Evolutionary conservation across 164 flowering plant species (phyloP).

Genomic region (Dillenia suffruticosa): DNA sequence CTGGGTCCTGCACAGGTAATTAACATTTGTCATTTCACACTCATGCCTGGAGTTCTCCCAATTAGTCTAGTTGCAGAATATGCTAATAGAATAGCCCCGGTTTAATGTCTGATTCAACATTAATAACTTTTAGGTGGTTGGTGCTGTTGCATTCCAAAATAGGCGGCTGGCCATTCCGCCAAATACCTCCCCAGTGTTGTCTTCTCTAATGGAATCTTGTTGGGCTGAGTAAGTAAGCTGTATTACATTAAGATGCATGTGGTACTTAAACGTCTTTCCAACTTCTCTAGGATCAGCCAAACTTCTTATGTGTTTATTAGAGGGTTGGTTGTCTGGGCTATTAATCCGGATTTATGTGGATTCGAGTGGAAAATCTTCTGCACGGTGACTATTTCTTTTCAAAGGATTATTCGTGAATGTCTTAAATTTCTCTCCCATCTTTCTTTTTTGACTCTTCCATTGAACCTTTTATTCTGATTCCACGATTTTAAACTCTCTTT

Average conservation of each 20-base stretch:
- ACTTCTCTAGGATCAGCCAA: too few relatives aligned
- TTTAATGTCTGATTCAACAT: not conserved
- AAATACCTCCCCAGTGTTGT: slow-evolving; percentile 56
- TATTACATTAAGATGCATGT: not conserved
- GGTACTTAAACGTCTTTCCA: too few relatives aligned
- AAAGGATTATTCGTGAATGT: too few relatives aligned
- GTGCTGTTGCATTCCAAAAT: slow-evolving; percentile 96
- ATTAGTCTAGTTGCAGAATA: too few relatives aligned
- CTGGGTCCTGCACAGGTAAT: slow-evolving; percentile 89
- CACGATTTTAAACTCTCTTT: too few relatives aligned
- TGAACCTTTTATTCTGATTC: too few relatives aligned
- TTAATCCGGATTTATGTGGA: not conserved
- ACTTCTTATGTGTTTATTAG: too few relatives aligned
- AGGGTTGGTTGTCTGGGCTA: not conserved
- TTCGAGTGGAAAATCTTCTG: too few relatives aligned
- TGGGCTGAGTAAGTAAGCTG: slow-evolving; percentile 82
- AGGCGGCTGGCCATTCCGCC: slow-evolving; percentile 76
- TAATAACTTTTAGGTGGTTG: slow-evolving; percentile 70
- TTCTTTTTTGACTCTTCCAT: too few relatives aligned
- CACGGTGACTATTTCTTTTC: not conserved
- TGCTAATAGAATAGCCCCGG: too few relatives aligned
- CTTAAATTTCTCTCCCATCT: too few relatives aligned
- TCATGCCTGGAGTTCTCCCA: too few relatives aligned
- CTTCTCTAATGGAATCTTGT: slow-evolving; percentile 85
- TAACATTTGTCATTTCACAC: not conserved